Evolutionary conservation across 495 filamentous ascomycete species (phyloP), one percentile per base, ranked within the genome.

Genomic region (Bombardia bombarda): DNA sequence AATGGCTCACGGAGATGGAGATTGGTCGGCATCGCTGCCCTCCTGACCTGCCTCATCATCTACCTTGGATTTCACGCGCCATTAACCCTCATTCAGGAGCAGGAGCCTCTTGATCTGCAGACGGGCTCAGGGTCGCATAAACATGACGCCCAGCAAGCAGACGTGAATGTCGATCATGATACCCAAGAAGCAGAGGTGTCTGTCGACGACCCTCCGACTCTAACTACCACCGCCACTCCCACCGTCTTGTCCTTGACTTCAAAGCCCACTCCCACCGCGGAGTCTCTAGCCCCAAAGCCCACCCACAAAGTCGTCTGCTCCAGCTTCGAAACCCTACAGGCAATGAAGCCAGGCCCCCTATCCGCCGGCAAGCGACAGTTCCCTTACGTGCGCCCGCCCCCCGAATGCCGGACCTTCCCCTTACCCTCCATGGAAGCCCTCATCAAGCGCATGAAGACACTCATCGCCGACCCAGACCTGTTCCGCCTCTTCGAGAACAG

Each of bases 401-500:
- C 65, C n/a, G 62, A 63, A 49, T 83, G 79, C 53, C 72, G 79
- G 3, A 80, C 70, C 0, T 81, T 79, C 58, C 62, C 63, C 36
- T 75, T 71, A 17, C 69, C 63, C 7, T 56, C 55, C 13, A 62
- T 82, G n/a, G 77, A 83, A 42, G 59, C 62, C 39, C 56, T 69
- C 4, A 62, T 81, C 43, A 56, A 53, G 21, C 62, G 61, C 10
- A 60, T 75, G 49, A 55, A 66, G 42, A 51, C 51, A 7, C 58
- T 64, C 17, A 79, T 80, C 44, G 55, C 49, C 13, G 77, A 83
- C 52, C 75, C 70, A 2, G 79, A 81, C 51, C 66, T 82, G 5
- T 73, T 67, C 53, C 75, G 75, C 1, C 69, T 83, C 19, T 83
- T 83, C 50, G 65, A 72, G 45, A 82, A 82, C 50, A 66, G 69